phyloP scores from a whole-genome alignment of 768 basidiomycete genomes.

The Hysterangium stoloniferum region DNA sequence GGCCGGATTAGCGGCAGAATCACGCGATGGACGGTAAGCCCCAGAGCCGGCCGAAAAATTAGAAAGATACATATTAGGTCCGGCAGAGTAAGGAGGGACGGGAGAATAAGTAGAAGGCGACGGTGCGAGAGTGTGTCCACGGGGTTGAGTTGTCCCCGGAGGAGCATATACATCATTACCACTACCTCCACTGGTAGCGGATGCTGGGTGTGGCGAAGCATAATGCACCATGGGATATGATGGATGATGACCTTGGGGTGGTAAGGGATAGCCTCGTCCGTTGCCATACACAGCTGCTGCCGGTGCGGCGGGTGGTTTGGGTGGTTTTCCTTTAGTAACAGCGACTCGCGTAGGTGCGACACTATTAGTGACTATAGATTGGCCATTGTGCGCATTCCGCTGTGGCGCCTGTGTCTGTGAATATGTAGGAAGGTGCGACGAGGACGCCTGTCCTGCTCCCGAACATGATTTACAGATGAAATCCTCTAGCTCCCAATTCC shows the following conservation, averaged over 20 bases:
- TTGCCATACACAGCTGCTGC: not conserved
- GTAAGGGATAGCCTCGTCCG: not conserved
- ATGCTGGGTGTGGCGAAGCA: not conserved
- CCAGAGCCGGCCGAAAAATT: not conserved
- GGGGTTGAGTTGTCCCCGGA: not conserved
- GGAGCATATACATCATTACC: not conserved
- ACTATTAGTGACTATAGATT: not conserved
- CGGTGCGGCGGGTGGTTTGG: not conserved
- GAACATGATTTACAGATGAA: constrained; percentile 64
- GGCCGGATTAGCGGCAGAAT: not conserved
- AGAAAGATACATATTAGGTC: constrained; percentile 1
- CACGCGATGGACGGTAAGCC: not conserved
- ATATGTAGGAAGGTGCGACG: not conserved
- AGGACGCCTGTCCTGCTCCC: not conserved
- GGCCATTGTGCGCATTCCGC: not conserved
- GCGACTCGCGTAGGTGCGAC: not conserved
- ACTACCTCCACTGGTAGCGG: not conserved
- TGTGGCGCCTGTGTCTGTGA: not conserved
- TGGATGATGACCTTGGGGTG: not conserved
- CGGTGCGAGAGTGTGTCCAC: not conserved
- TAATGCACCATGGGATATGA: not conserved
- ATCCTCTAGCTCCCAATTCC: constrained; percentile 83
- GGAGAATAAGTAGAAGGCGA: not conserved
- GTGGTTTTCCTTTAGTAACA: not conserved
- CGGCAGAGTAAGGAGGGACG: not conserved